Base-by-base conservation (phyloP, 192 early-diverging fungal genomes). In the Backusella mclennaniae region DNA sequence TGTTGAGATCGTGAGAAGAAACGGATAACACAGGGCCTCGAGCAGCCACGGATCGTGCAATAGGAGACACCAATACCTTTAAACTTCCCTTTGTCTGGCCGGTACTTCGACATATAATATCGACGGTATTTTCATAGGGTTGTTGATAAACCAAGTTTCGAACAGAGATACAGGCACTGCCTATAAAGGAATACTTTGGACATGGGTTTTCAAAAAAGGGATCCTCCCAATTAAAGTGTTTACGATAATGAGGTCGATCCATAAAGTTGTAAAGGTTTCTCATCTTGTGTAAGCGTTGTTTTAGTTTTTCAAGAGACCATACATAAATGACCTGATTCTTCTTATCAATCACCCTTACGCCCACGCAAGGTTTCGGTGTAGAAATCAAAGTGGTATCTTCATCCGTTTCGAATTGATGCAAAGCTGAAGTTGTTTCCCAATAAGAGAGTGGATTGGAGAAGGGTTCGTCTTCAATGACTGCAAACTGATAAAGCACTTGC, bases 401-500 rank as follows among this genome's bases (percentile, higher is more conserved):
- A 19, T 85, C 85, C 15, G 80, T 82, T 69, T 79, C 83, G 53
- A 84, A 86, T 66, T 88, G 89, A 5, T 81, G 82, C 14, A 87
- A 69, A 17, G 76, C 84, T 5, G 85, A 83, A 9, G 87, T 84
- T 8, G 80, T 85, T 73, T 90, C 89, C 80, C 82, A 86, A 71
- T 77, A 85, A 0, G 89, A 90, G 1, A 85, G 31, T 3, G 85
- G 85, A 46, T 87, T 85, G 17, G 84, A 82, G 11, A 85, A 84
- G 0, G 77, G 81, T n/a, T 83, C 89, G 35, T 89, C 89, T 29
- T 92, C 91, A 42, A 95, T 79, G 21, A 96, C 85, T 19, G 90
- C 89, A 75, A 96, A 92, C 76, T 97, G 95, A 83, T 95, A 98
- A 3, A 93, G 79, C 4, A 94, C 92, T 36, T 93, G 83, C 53